Conservation (phyloP, 1,284 basidiomycete genomes). For the Sutorius eximius region DNA sequence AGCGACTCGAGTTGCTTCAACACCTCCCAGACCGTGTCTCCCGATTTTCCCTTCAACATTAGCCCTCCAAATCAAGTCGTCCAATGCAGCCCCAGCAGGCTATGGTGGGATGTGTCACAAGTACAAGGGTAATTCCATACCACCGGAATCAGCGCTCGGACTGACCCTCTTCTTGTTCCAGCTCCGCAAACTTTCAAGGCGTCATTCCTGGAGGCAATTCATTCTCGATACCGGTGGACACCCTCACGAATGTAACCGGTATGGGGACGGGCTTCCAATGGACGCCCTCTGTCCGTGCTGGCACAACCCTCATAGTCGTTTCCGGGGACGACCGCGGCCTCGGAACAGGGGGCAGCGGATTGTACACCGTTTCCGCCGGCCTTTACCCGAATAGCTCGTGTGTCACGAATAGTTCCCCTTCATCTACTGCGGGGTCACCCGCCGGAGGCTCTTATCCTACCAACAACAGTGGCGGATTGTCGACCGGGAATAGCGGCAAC, state of each 20-base stretch:
- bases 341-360: slow-evolving; percentile 65
- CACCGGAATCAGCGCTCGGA: background rate
- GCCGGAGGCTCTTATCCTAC: slow-evolving; percentile 77
- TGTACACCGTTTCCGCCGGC: slow-evolving; percentile 53
- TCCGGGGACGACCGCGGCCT: slow-evolving; percentile 66
- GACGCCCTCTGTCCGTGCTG: slow-evolving; percentile 60
- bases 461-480: slow-evolving; percentile 36
- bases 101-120: slow-evolving; percentile 58
- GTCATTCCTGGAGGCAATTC: slow-evolving; percentile 78
- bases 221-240: slow-evolving; percentile 56
- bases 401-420: slow-evolving; percentile 59
- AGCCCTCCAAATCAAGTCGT: slow-evolving; percentile 59
- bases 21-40: slow-evolving; percentile 44
- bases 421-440: slow-evolving; percentile 70
- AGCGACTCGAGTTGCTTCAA: slow-evolving; percentile 63
- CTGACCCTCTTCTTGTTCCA: slow-evolving; percentile 29
- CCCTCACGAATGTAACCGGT: slow-evolving; percentile 40
- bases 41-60: slow-evolving; percentile 60
- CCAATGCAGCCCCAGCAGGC: slow-evolving; percentile 57
- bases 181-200: slow-evolving; percentile 61
- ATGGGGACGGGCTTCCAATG: slow-evolving; percentile 69
- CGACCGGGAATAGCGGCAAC: slow-evolving; percentile 16
- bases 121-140: slow-evolving; percentile 54
- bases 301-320: slow-evolving; percentile 63
- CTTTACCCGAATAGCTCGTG: slow-evolving; percentile 50